Evolutionary conservation across 2,329 filamentous ascomycete genomes (phyloP).

Genomic region (Fusarium albosuccineum): DNA sequence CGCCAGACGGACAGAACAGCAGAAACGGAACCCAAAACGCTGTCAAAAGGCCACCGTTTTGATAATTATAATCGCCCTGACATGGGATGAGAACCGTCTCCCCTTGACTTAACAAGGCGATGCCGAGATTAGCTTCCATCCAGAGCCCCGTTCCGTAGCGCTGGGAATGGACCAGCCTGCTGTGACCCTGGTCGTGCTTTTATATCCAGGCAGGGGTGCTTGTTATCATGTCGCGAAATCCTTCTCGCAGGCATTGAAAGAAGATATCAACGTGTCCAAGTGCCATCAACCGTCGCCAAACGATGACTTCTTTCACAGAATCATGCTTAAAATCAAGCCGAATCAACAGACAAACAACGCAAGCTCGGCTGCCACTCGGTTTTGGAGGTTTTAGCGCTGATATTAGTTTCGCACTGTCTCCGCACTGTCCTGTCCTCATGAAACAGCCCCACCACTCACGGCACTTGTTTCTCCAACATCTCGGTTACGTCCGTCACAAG

Average conservation of each 20-base stretch:
- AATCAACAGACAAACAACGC: neutral
- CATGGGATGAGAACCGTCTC: constrained; percentile 30
- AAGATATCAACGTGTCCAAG: constrained; percentile 15
- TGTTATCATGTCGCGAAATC: constrained; percentile 22
- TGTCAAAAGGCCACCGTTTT: neutral
- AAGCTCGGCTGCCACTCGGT: constrained; percentile 24
- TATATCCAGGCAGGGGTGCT: constrained; percentile 24
- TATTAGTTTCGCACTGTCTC: constrained; percentile 35
- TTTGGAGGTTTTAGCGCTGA: constrained; percentile 24
- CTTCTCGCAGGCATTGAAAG: constrained; percentile 9
- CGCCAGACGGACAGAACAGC: constrained; percentile 2
- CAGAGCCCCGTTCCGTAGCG: constrained; percentile 40
- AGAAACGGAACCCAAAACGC: neutral
- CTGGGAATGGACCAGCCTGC: constrained; percentile 43
- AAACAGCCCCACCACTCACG: constrained; percentile 38
- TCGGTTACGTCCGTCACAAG: constrained; percentile 37
- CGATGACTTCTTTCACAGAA: constrained; percentile 25
- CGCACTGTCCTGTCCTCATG: constrained; percentile 32
- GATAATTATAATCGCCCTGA: constrained; percentile 20
- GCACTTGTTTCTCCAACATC: constrained; percentile 45
- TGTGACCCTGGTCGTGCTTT: constrained; percentile 23
- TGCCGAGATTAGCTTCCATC: constrained; percentile 46
- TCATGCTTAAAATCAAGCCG: constrained; percentile 4
- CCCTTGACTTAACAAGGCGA: constrained; percentile 40
- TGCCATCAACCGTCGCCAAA: neutral